phyloP scores from a whole-genome alignment of 2,329 filamentous ascomycete genomes.

The Epichloe scottii region DNA sequence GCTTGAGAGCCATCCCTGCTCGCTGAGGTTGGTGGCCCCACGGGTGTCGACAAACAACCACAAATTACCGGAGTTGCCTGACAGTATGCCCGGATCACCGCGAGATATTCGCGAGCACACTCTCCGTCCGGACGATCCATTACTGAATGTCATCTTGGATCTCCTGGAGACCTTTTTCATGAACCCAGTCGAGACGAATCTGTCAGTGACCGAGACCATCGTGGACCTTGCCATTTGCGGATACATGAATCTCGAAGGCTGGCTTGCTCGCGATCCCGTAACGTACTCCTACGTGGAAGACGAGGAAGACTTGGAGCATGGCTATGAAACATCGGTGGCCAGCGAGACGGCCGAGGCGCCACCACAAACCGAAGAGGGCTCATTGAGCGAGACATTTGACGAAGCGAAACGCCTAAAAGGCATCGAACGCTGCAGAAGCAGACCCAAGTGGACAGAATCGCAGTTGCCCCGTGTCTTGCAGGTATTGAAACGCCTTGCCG shows the following conservation, averaged over 20 bases:
- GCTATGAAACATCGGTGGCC: slow-evolving; percentile 5
- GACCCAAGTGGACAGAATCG: slow-evolving; percentile 39
- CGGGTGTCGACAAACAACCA: slow-evolving; percentile 43
- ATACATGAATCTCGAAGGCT: slow-evolving; percentile 77
- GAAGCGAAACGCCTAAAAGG: slow-evolving; percentile 28
- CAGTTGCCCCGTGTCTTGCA: slow-evolving; percentile 41
- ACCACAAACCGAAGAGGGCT: background rate
- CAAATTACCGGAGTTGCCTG: slow-evolving; percentile 40
- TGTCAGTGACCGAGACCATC: slow-evolving; percentile 74
- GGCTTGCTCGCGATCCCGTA: slow-evolving; percentile 66
- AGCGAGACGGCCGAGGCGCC: slow-evolving; percentile 3
- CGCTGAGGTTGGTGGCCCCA: slow-evolving; percentile 52
- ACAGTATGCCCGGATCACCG: slow-evolving; percentile 48
- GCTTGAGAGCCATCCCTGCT: slow-evolving; percentile 63
- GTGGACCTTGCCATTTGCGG: slow-evolving; percentile 75
- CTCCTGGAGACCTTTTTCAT: slow-evolving; percentile 71
- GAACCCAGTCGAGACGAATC: slow-evolving; percentile 83
- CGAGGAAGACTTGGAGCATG: slow-evolving; percentile 16
- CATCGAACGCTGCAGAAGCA: slow-evolving; percentile 38
- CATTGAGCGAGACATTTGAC: slow-evolving; percentile 2
- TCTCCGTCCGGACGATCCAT: slow-evolving; percentile 48
- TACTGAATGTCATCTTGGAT: slow-evolving; percentile 53
- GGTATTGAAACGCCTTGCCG: slow-evolving; percentile 46
- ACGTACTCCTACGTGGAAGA: slow-evolving; percentile 38
- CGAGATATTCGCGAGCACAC: slow-evolving; percentile 48